Evolutionary conservation across 148 eudicot genomes (phyloP).

Genomic region (Selenicereus undatus): DNA sequence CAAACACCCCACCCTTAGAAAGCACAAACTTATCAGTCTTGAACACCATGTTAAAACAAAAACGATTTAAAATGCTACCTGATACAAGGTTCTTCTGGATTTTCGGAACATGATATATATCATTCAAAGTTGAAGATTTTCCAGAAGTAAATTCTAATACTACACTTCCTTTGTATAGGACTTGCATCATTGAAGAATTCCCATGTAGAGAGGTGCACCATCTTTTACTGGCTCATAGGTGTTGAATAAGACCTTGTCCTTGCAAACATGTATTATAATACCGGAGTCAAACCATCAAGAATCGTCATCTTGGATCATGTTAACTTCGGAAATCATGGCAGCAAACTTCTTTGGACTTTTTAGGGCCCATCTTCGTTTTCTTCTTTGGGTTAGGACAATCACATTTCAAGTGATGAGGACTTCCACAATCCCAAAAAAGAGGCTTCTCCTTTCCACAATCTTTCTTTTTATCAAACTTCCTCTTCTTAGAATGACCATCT

Average conservation of each 20-base stretch:
- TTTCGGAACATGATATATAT: no score
- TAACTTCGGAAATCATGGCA: background rate
- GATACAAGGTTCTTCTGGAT: no score
- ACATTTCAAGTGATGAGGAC: background rate
- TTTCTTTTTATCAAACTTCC: no score
- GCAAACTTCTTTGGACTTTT: background rate
- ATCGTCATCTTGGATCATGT: no score
- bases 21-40: background rate
- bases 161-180: background rate
- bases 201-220: background rate
- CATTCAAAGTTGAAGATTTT: no score
- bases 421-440: background rate
- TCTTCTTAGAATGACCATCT: no score
- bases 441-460: background rate
- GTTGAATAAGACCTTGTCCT: background rate
- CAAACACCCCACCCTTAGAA: no score
- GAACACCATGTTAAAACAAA: background rate
- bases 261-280: background rate
- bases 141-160: no score
- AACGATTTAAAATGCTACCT: background rate
- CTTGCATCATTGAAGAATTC: background rate
- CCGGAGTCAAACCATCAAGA: background rate
- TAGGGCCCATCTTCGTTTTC: background rate
- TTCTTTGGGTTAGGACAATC: background rate
- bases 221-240: background rate